phyloP scores from a whole-genome alignment of 106 monocot species.

The Allium sativum region DNA sequence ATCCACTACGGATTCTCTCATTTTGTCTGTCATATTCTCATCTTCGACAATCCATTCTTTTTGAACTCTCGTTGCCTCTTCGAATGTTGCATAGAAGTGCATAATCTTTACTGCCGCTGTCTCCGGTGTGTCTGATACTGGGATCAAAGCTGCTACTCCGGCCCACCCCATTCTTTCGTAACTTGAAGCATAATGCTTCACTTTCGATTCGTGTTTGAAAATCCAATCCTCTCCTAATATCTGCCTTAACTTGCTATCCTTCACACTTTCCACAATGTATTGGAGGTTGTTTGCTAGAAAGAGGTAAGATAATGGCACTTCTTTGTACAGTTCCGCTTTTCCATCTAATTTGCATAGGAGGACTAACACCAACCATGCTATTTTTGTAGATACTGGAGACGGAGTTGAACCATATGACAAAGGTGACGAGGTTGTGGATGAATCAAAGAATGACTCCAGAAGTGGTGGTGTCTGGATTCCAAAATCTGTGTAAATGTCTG shows the following conservation, averaged over 20 bases:
- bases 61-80: neutral
- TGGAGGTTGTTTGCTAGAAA: slow-evolving; percentile 52
- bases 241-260: slow-evolving; percentile 11
- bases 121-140: neutral
- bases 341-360: slow-evolving; percentile 50
- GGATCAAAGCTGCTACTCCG: slow-evolving; percentile 8
- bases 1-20: slow-evolving; percentile 1
- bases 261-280: slow-evolving; percentile 38
- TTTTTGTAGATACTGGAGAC: slow-evolving; percentile 2
- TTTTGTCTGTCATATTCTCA: slow-evolving; percentile 3
- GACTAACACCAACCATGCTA: slow-evolving; percentile 36
- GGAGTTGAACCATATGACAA: slow-evolving; percentile 2
- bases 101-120: neutral
- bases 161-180: slow-evolving; percentile 19
- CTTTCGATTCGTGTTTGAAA: slow-evolving; percentile 8
- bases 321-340: slow-evolving; percentile 24
- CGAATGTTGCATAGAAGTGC: neutral
- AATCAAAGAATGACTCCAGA: slow-evolving; percentile 8
- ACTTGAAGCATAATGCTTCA: slow-evolving; percentile 11
- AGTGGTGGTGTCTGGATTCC: slow-evolving; percentile 7
- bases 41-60: slow-evolving; percentile 11
- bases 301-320: slow-evolving; percentile 32
- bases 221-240: slow-evolving; percentile 26
- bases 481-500: slow-evolving; percentile 25
- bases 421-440: slow-evolving; percentile 9